These are phyloP conservation scores for Boletus fagicola DNA, from an alignment of 768 basidiomycete genomes.

Conservation along the genomic window DNA sequence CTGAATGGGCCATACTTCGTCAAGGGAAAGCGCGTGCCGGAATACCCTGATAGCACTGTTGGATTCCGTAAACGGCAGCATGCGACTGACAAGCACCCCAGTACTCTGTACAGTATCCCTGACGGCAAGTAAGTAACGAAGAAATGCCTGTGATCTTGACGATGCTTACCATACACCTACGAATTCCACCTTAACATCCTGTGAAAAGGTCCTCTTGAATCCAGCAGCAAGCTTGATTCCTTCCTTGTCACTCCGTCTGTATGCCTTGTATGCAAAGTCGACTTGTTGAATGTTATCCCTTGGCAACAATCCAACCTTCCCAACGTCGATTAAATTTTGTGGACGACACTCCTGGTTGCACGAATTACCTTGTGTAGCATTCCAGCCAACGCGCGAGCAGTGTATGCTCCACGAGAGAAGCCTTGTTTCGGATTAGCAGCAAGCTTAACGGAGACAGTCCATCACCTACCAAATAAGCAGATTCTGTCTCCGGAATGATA, in stretches of 20 bases:
- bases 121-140: constrained; percentile 3
- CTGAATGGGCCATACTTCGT: constrained; percentile 50
- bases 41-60: constrained; percentile 67
- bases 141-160: neutral
- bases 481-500: constrained; percentile 71
- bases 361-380: constrained; percentile 61
- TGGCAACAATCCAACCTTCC: constrained; percentile 68
- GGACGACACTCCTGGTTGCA: neutral
- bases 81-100: constrained; percentile 57
- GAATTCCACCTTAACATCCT: constrained; percentile 69
- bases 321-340: neutral
- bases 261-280: constrained; percentile 73
- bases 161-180: constrained; percentile 68
- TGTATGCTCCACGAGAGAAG: constrained; percentile 73
- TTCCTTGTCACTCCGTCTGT: constrained; percentile 47
- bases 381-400: constrained; percentile 70
- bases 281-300: constrained; percentile 68
- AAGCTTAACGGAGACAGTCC: neutral
- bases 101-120: constrained; percentile 84
- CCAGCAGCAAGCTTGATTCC: constrained; percentile 51
- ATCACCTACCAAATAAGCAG: constrained; percentile 60
- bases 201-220: constrained; percentile 73
- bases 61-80: constrained; percentile 64
- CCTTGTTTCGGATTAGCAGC: constrained; percentile 40
- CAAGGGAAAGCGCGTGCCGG: constrained; percentile 74